Conservation (phyloP, 208 protist genomes). For the Herpetomonas samuelpessoai region DNA sequence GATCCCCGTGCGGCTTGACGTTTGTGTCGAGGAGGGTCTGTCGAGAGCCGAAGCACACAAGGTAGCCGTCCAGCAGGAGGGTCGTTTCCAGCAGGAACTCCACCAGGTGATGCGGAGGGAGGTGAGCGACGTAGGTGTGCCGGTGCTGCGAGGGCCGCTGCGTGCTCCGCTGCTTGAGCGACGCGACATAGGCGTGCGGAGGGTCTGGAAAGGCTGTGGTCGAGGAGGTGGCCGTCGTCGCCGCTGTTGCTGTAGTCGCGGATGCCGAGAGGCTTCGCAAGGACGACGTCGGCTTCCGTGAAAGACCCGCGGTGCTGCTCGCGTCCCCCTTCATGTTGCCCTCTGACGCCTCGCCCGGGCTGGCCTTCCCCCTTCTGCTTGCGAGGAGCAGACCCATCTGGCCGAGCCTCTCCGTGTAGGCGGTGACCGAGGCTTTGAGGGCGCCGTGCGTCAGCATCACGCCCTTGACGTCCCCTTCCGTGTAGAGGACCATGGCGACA, state of each 20-base stretch:
- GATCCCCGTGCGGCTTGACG: conserved; percentile 64
- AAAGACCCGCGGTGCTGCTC: not conserved
- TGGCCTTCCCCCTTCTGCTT: not conserved
- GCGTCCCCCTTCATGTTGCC: not conserved
- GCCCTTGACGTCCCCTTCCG: conserved; percentile 72
- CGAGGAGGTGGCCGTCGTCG: not conserved
- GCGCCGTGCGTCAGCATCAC: conserved; percentile 81
- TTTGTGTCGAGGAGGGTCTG: conserved; percentile 41
- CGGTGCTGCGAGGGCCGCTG: conserved; percentile 26
- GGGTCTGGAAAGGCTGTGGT: not conserved
- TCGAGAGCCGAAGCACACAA: conserved; percentile 65
- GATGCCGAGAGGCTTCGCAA: not conserved
- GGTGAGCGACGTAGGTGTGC: conserved; percentile 72
- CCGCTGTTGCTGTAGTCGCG: not conserved
- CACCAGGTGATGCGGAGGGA: conserved; percentile 76
- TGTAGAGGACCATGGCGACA: conserved; percentile 79
- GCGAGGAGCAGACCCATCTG: not conserved
- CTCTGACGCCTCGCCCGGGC: not conserved
- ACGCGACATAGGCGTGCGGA: conserved; percentile 9
- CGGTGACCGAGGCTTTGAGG: conserved; percentile 35
- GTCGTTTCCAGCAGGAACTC: conserved; percentile 58
- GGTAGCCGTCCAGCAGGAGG: conserved; percentile 34
- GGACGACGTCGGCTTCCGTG: too few species aligned
- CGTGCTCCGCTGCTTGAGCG: conserved; percentile 9
- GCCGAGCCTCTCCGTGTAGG: conserved; percentile 26